Base-by-base conservation (phyloP, 441 rosid species). In the Eruca vesicaria region DNA sequence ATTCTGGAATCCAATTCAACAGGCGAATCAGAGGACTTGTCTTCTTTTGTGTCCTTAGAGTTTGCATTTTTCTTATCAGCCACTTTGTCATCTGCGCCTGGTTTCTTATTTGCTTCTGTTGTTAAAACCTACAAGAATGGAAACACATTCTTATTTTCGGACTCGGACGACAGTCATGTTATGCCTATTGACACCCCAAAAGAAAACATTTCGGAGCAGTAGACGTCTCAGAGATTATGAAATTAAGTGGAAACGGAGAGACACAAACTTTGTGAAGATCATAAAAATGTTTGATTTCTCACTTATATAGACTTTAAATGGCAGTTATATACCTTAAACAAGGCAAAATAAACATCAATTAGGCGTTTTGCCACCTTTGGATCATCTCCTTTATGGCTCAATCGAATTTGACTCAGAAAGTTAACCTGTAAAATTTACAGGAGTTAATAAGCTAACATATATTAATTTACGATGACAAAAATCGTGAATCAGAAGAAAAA, bases 1-100 rank as follows among this genome's bases (percentile, higher is more conserved):
- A 96, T 83, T 66, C 99, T 86, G 69, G 99, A 93, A 86, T 96
- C 99, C 86, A 96, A 50, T 82, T 96, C 99, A 66, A 87, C 82
- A 77, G 87, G 97, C 76, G 93, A 73, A 33, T 91, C 97, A 55
- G 80, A 52, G 33, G 84, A 57, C 43, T 53, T 76, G 57, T 87
- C 78, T 50, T 33, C 72, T 53, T 86, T 81, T 12, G 67, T 78
- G 74, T 80, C 85, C 86, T 80, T 85, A 15, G 77, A 45, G 53
- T 56, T 68, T 53, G 81, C 48, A 31, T 60, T 53, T 60, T 74
- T 71, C 82, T 66, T 84, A 52, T 45, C 73, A 43, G 77, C 63
- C 72, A 72, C 84, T 43, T 77, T 76, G 33, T 74, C 76, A 65
- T 78, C 84, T 45, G 52, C 72, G 63, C 81, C 79, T 64, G 78